phyloP scores from a whole-genome alignment of 148 eudicot species.

The Heliamphora exappendiculata region DNA sequence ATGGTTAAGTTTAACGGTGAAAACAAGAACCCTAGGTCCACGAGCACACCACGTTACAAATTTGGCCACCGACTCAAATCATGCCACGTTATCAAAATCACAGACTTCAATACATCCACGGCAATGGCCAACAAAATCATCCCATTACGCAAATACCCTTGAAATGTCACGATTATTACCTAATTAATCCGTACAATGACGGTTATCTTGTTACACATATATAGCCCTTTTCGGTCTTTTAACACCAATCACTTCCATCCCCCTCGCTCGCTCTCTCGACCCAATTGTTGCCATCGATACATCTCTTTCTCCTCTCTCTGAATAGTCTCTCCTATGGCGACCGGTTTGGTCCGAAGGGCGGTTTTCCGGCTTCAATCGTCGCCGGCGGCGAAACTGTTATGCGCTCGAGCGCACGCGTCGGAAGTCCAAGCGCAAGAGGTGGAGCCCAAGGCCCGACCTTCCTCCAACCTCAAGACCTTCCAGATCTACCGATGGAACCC shows the following conservation, averaged over 20 bases:
- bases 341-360: slow-evolving; percentile 44
- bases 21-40: not conserved
- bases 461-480: slow-evolving; percentile 41
- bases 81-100: slow-evolving; percentile 2
- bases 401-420: slow-evolving; percentile 39
- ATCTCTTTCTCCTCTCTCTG: not conserved
- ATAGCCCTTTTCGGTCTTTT: not conserved
- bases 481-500: slow-evolving; percentile 97
- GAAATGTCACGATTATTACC: no score
- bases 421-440: slow-evolving; percentile 21
- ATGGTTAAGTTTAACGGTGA: no score
- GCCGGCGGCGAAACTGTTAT: slow-evolving; percentile 21
- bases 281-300: not conserved
- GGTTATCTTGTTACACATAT: not conserved
- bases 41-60: slow-evolving; percentile 14
- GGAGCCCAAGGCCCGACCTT: slow-evolving; percentile 8
- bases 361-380: slow-evolving; percentile 19
- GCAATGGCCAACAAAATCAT: not conserved
- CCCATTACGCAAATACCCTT: not conserved
- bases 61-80: not conserved
- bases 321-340: slow-evolving; percentile 34
- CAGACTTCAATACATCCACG: slow-evolving; percentile 10
- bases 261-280: not conserved
- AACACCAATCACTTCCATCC: not conserved
- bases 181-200: not conserved